These are phyloP conservation scores for Paraglomus brasilianum DNA, from an alignment of 192 early-diverging fungal genomes.

Conservation along the genomic window DNA sequence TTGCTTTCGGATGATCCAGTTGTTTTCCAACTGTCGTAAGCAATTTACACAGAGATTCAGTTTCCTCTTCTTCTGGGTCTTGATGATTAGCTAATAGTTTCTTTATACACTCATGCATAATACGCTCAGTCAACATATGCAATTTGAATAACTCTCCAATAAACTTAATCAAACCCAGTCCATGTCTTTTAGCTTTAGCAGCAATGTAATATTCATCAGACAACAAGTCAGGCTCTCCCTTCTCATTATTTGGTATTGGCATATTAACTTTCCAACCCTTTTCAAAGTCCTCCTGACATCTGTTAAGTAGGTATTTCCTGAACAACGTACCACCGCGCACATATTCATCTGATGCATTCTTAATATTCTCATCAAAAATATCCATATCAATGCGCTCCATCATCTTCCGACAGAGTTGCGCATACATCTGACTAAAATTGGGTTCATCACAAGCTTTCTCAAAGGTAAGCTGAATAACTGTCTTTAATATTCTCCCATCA, in stretches of 20 bases:
- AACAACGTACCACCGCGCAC: slow-evolving; percentile 68
- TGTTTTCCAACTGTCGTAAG: slow-evolving; percentile 84
- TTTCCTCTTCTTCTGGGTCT: slow-evolving; percentile 91
- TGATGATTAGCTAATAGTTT: slow-evolving; percentile 70
- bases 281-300: slow-evolving; percentile 97
- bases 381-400: slow-evolving; percentile 62
- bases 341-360: slow-evolving; percentile 53
- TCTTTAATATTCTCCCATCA: slow-evolving; percentile 71
- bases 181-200: slow-evolving; percentile 90
- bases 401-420: slow-evolving; percentile 78
- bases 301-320: slow-evolving; percentile 87
- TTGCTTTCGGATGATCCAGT: slow-evolving; percentile 67
- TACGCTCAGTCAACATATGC: slow-evolving; percentile 87
- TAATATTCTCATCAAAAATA: slow-evolving; percentile 61
- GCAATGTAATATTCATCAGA: slow-evolving; percentile 81
- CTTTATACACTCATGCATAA: slow-evolving; percentile 91
- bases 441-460: slow-evolving; percentile 96
- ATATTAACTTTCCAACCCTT: slow-evolving; percentile 82
- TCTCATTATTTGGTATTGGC: slow-evolving; percentile 54
- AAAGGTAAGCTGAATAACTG: slow-evolving; percentile 84
- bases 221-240: slow-evolving; percentile 64
- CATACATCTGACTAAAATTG: slow-evolving; percentile 89
- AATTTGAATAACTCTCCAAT: slow-evolving; percentile 96
- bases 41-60: slow-evolving; percentile 90
- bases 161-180: slow-evolving; percentile 89